Evolutionary conservation across 2,329 filamentous ascomycete genomes (phyloP).

Genomic region (Ophiostoma triangulosporum): DNA sequence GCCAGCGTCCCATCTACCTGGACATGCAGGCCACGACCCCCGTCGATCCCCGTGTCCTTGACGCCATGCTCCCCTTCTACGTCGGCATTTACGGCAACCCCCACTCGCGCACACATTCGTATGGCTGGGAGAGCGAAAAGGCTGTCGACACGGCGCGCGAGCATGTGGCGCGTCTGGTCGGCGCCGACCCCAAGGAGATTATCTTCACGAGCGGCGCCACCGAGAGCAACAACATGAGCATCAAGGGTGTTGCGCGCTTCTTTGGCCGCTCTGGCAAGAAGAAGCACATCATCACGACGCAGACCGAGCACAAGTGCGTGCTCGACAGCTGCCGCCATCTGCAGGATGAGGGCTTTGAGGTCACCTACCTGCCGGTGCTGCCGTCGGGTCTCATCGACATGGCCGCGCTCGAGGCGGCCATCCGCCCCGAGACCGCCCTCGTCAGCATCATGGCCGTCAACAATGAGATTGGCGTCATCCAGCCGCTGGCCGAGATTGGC

Average conservation of each 20-base stretch:
- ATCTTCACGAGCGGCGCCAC: constrained; percentile 98
- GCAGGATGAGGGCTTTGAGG: constrained; percentile 89
- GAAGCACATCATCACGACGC: constrained; percentile 93
- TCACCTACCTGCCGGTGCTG: constrained; percentile 93
- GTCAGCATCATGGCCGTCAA: constrained; percentile 99
- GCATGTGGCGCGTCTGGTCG: constrained; percentile 75
- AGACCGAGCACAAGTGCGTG: constrained; percentile 98
- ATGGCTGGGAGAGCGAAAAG: constrained; percentile 96
- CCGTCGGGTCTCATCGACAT: constrained; percentile 75
- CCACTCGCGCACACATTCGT: constrained; percentile 92
- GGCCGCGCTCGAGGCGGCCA: constrained; percentile 72
- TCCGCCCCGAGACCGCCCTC: constrained; percentile 77
- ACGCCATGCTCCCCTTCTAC: constrained; percentile 92
- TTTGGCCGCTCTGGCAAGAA: constrained; percentile 90
- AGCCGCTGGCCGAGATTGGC: constrained; percentile 87
- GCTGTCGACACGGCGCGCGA: constrained; percentile 77
- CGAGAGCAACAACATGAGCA: constrained; percentile 99
- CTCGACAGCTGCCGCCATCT: constrained; percentile 93
- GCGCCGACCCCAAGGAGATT: constrained; percentile 92
- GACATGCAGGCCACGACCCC: constrained; percentile 98
- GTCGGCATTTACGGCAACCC: constrained; percentile 93
- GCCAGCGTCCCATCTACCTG: constrained; percentile 86
- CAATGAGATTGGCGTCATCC: constrained; percentile 99
- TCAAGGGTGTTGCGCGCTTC: constrained; percentile 94
- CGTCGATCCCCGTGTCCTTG: constrained; percentile 83